Evolutionary conservation across 495 filamentous ascomycete species (phyloP), one percentile per base, ranked within the genome.

Genomic region (Aspergillus sparsus): DNA sequence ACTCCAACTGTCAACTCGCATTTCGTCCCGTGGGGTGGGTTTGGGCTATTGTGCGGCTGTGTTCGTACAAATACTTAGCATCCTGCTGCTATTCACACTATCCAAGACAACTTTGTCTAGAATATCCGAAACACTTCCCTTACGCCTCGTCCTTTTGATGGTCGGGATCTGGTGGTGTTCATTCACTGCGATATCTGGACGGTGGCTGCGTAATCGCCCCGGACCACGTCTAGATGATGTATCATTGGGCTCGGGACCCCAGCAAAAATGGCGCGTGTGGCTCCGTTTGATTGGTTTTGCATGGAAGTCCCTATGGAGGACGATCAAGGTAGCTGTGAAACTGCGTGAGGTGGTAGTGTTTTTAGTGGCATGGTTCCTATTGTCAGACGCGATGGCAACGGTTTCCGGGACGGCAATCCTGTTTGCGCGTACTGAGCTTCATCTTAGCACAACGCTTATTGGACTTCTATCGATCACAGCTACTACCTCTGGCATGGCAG

Each of bases 401-500:
- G 90, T 93, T 3, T 92, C 89, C 9, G 92, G 89, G 3, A 95
- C 92, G 3, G 92, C 92, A n/a, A 89, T 97, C 32, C 81, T 97
- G 5, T 97, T 93, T 65, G 92, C 91, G 15, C 94, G 94, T 67
- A 97, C 92, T 0, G 84, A 91, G 57, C 82, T 97, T 5, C 79
- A 87, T 61, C 89, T 97, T 87, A 83, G 86, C 51, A 85, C 90
- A 0, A 87, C 86, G 57, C 83, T 84, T 0, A 70, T 97, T 12
- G 92, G 86, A 0, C 77, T 94, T 45, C 89, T 97, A 68, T 92
- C 87, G 60, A 90, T 97, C 45, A 90, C 93, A 46, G 87, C 85
- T 12, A 96, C 89, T 0, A 69, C 88, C 21, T 86, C 83, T 2
- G 92, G 92, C 46, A 86, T 97, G 61, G 69, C 87, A 5, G 92